Evolutionary conservation across 2,329 filamentous ascomycete genomes (phyloP).

Genomic region (Penicillium sumatraense): DNA sequence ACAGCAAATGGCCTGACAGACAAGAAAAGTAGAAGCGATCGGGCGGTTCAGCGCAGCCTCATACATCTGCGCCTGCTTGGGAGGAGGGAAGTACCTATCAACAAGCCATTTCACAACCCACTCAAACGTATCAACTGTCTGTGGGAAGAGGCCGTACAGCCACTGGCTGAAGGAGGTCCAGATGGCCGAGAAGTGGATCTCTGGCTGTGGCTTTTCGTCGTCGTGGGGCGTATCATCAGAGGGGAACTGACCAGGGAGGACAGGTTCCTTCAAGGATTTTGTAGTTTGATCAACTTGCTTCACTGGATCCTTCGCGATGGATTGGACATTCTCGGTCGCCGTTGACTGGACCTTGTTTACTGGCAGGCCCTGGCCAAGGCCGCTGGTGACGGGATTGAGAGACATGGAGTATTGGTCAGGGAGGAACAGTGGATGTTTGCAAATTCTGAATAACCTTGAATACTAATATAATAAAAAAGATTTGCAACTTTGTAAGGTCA

Average conservation of each 20-base stretch:
- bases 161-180: constrained; percentile 21
- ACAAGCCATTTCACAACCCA: constrained; percentile 28
- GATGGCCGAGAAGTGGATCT: constrained; percentile 24
- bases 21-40: constrained; percentile 36
- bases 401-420: constrained; percentile 24
- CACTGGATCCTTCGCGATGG: constrained; percentile 16
- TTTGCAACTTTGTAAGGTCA: no score
- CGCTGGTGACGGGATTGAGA: constrained; percentile 29
- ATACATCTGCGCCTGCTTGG: constrained; percentile 33
- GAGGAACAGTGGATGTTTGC: background rate
- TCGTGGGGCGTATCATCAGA: constrained; percentile 24
- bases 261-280: constrained; percentile 21
- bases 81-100: constrained; percentile 30
- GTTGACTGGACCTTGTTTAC: constrained; percentile 21
- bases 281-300: constrained; percentile 22
- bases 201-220: constrained; percentile 18
- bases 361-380: constrained; percentile 25
- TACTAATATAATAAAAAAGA: no score
- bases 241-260: constrained; percentile 34
- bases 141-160: constrained; percentile 25
- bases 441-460: background rate
- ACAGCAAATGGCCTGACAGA: constrained; percentile 40
- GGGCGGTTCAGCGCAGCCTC: constrained; percentile 34
- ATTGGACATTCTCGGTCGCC: constrained; percentile 20
- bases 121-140: constrained; percentile 34